Conservation (phyloP, 2,329 filamentous ascomycete genomes). For the Aspergillus viridinutans region DNA sequence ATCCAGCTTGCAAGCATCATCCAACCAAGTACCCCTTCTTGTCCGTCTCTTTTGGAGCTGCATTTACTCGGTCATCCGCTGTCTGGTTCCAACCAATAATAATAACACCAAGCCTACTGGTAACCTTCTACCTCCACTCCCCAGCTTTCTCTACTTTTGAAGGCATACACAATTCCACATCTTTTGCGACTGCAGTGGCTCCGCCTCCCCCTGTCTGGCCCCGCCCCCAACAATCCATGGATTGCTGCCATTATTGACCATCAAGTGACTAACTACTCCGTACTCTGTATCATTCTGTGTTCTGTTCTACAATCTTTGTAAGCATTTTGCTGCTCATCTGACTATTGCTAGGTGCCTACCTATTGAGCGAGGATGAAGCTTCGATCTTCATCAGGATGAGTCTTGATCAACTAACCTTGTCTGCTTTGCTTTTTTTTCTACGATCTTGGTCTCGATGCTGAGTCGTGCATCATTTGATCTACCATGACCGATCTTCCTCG, state of each 20-base stretch:
- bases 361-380: slow-evolving; percentile 12
- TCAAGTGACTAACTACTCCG: background rate
- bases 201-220: slow-evolving; percentile 8
- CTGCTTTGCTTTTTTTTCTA: background rate
- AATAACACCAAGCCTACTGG: background rate
- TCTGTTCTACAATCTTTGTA: background rate
- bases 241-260: background rate
- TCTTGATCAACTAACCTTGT: slow-evolving; percentile 11
- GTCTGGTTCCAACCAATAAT: background rate
- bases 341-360: background rate
- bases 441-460: background rate
- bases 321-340: background rate
- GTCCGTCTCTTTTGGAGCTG: background rate
- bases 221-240: slow-evolving; percentile 7
- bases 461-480: slow-evolving; percentile 6
- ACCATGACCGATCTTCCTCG: slow-evolving; percentile 29
- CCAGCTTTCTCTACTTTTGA: background rate
- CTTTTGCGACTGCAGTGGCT: background rate
- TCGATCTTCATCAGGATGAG: slow-evolving; percentile 17
- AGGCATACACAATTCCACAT: background rate
- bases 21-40: background rate
- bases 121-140: background rate
- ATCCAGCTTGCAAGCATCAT: background rate
- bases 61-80: background rate
- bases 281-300: background rate